Percentiles rank a stretch among this genome's conserved stretches.
phyloP scores from a whole-genome alignment of 805 yeast genomes.

The Dipodascus geniculatus region DNA sequence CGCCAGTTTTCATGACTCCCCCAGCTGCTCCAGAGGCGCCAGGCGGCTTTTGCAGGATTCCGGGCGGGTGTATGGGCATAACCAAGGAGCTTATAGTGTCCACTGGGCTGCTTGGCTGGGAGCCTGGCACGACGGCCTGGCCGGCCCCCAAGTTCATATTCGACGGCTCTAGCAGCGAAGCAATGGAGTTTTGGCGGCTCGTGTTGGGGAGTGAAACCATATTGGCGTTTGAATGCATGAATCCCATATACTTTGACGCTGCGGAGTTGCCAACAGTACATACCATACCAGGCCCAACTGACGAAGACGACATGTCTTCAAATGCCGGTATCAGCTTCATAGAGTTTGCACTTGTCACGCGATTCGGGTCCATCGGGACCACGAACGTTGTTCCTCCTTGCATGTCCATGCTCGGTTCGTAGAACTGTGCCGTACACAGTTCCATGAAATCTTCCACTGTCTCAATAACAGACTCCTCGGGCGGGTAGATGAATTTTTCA shows the following conservation, averaged over 20 bases:
- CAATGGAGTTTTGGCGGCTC: neutral
- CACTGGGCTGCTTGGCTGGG: neutral
- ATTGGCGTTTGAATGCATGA: neutral
- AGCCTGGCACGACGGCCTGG: neutral
- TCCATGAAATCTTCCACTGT: neutral
- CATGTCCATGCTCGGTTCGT: neutral
- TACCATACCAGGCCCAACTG: neutral
- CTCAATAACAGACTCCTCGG: neutral
- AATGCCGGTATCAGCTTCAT: neutral
- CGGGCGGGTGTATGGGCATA: neutral
- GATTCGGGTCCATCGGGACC: neutral
- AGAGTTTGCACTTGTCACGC: neutral
- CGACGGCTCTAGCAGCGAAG: neutral
- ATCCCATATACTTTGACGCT: neutral
- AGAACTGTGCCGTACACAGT: neutral
- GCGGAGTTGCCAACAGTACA: neutral
- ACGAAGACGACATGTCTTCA: neutral
- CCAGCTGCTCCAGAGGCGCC: conserved; percentile 45
- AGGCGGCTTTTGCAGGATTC: conserved; percentile 48
- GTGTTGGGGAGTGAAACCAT: neutral
- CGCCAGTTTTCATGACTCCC: neutral
- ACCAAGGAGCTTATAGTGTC: neutral
- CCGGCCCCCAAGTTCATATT: neutral
- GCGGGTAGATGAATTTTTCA: neutral
- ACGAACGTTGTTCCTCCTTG: neutral